Conservation (phyloP, 257 asterid species). For the Catharanthus roseus region DNA sequence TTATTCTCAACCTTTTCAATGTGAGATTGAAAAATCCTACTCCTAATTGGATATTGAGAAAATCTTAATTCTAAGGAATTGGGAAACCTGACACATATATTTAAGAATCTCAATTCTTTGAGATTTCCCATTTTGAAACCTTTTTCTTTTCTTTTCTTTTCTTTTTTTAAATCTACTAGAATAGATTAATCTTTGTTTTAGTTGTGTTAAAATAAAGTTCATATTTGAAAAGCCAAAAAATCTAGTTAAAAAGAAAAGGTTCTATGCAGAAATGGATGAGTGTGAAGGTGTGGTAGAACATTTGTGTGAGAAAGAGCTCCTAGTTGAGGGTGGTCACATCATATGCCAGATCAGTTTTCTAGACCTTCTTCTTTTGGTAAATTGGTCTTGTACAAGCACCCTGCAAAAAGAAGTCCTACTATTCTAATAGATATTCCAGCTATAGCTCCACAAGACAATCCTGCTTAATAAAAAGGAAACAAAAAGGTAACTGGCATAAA, state of each 20-base stretch:
- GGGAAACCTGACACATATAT: too few relatives aligned
- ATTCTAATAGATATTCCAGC: constrained; percentile 65
- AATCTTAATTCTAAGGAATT: too few relatives aligned
- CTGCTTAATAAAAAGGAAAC: constrained; percentile 31
- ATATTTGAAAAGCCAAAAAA: neutral
- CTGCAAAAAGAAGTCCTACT: constrained; percentile 40
- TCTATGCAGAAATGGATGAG: neutral
- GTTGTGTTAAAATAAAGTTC: neutral
- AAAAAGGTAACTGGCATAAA: constrained; percentile 5
- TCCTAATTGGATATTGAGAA: too few relatives aligned
- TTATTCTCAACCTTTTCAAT: too few relatives aligned
- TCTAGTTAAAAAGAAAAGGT: neutral
- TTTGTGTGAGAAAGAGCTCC: constrained; percentile 12
- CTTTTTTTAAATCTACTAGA: too few relatives aligned
- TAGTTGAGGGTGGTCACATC: constrained; percentile 34
- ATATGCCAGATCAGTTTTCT: constrained; percentile 36
- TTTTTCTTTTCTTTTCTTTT: too few relatives aligned
- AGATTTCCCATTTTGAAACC: too few relatives aligned
- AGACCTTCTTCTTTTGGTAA: constrained; percentile 48
- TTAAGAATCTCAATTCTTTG: neutral
- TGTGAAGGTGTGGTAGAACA: too few relatives aligned
- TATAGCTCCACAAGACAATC: constrained; percentile 62
- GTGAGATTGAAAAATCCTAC: too few relatives aligned
- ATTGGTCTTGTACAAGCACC: constrained; percentile 39
- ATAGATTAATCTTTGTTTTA: neutral